Conservation (phyloP, 257 asterid species). For the Solanum chilense region DNA sequence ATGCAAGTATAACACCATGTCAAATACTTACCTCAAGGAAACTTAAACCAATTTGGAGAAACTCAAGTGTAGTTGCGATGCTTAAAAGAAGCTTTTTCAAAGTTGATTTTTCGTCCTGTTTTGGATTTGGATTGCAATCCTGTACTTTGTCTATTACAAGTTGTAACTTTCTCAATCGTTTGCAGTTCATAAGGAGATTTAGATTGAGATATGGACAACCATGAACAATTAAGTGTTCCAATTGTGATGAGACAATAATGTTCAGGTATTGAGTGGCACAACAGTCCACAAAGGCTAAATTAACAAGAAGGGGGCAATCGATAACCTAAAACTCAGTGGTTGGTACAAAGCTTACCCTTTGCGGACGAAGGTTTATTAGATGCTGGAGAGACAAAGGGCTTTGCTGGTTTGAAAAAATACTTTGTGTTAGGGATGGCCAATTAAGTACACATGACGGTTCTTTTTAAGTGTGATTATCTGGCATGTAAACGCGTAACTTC, state of each 20-base stretch:
- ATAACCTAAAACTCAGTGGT: neutral
- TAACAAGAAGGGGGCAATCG: neutral
- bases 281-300: neutral
- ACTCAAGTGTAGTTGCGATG: no score
- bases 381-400: no score
- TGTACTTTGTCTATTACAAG: no score
- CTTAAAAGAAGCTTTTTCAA: no score
- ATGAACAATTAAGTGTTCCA: neutral
- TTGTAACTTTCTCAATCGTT: neutral
- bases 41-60: no score
- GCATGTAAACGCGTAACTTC: no score
- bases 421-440: no score
- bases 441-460: neutral
- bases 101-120: no score
- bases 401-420: neutral
- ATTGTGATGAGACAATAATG: neutral
- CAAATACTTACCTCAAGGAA: no score
- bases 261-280: neutral
- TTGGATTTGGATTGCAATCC: no score
- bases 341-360: neutral
- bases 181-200: neutral
- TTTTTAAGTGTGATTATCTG: neutral
- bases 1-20: no score
- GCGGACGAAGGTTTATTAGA: neutral
- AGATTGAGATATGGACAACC: neutral